Evolutionary conservation across 2,329 filamentous ascomycete species (phyloP), one percentile per base, ranked within the genome.

Genomic region (Dothidotthia symphoricarpi): DNA sequence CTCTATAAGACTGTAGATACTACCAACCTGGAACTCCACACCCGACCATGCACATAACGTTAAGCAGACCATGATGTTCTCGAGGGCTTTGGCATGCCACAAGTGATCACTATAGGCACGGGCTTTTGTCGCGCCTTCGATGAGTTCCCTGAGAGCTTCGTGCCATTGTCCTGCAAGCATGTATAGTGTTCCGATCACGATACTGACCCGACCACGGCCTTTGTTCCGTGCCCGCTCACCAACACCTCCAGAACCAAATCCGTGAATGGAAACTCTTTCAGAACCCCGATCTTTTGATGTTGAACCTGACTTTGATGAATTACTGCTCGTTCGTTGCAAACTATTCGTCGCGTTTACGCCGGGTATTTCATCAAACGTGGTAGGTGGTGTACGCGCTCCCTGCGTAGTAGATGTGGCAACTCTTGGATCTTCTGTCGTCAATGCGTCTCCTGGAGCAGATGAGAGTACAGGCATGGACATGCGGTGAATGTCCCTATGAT

Each of bases 31-130:
- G 55, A 97, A 97, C 58, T 93, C 86, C 55, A 91, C 75, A 3
- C 83, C 85, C 24, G 84, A 80, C 86, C 89, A 95, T 19, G 83
- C 86, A 45, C 95, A 81, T 55, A 97, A 78, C 27, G 97, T 61
- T 51, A 97, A 76, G 58, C 85, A 88, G 16, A 95, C 76, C 31
- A 93, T 72, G 43, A 95, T 87, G 17, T 90, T 82, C 62, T 98
- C 94, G 14, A 98, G 74, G 1, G 88, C 90, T 68, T 97, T 97
- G 13, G 87, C 93, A 69, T 96, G 88, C 91, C 93, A 98, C n/a
- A 97, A 66, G 66, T 95, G 88, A 67, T 98, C 93, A 55, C 88
- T 90, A 41, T 86, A 78, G 25, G 81, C 82, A 54, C 88, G 85
- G 12, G 88, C 85, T 52, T 84, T 81, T 8, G 79, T 78, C 2